Evolutionary conservation across 2,329 filamentous ascomycete species (phyloP), one percentile per base, ranked within the genome.

Genomic region (Cordyceps farinosa): DNA sequence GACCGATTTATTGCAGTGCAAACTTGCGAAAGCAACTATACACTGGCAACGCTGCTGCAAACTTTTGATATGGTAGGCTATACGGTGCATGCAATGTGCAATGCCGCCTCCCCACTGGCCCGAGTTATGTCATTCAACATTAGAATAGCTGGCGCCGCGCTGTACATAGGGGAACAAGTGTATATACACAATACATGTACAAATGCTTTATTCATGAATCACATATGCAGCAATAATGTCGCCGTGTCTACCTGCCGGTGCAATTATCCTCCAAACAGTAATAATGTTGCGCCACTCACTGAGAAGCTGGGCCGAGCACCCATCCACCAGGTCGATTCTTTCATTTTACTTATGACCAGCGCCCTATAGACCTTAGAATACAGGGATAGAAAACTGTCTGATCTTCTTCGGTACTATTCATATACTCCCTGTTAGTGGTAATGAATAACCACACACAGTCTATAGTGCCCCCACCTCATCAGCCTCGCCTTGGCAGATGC

Each of bases 101-200:
- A 60, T 27, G 57, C 17, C 57, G 15, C 10, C 15, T 27, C 57
- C 47, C 57, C 36, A 34, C 6, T 13, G 48, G 10, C 29, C 8
- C 10, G 36, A 30, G 47, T 13, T 53, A 27, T 36, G 36, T 44
- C 38, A 61, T 61, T 61, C 58, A 61, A 61, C 58, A 61, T 61
- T 44, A 34, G 48, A 13, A 47, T 38, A 36, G 30, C 47, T 34
- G 13, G 29, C 38, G 47, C 45, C 36, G 15, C 22, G 45, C 17
- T 61, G 58, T 61, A 53, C 15, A 61, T 53, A 61, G 58, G 48
- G 38, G 38, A 27, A n/a, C 4, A 7, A 34, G 58, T 61, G 53
- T 40, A 61, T 45, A 45, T 7, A 40, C 36, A 32, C 40, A 22
- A 59, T 9, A 59, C 15, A 42, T 27, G 30, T 27, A 15, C 32